Evolutionary conservation across 805 yeast genomes (phyloP), one percentile per base, ranked within the genome.

Genomic region (Candida wancherniae): DNA sequence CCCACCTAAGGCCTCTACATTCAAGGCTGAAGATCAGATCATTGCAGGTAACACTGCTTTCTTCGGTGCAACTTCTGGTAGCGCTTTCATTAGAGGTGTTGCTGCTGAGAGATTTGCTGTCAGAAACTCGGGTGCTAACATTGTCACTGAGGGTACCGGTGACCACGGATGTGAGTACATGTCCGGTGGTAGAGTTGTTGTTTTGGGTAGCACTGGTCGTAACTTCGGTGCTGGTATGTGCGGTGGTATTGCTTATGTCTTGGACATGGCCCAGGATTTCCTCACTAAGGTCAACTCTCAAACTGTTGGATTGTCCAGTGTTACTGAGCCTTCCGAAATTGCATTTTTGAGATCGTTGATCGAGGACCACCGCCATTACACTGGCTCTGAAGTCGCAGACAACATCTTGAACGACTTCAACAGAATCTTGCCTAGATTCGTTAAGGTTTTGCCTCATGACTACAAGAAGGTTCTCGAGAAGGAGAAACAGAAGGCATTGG

Each of bases 31-130:
- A 61, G 97, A 90, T 60, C 94, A 90, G 65, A 90, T 88, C 45
- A 81, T 90, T 56, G 83, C 90, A 40, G 98, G 98, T 65, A 90
- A 90, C 71, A 90, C 97, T 24, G 92, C 97, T 61, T 77, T 90
- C 66, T 90, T 90, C 55, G 98, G 98, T 63, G 97, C 98, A 17
- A 92, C 97, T 10, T 77, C 92, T 16, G 98, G 98, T 58, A 63
- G 82, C 40, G 94, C 95, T 6, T 90, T 84, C 63, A 80, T 90
- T 61, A 74, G 95, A 46, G 98, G 98, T 73, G 78, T 88, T 60
- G 97, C 96, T 23, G 97, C 98, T 43, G 98, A 90, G 70, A 80
- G 98, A 62, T 90, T 90, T 59, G 95, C 94, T 12, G 98, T 90
- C 37, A 84, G 98, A 70, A 90, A 90, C 74, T 92, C 97, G 18